Conservation (phyloP, 305 asterid species). For the Rubia peregrina region DNA sequence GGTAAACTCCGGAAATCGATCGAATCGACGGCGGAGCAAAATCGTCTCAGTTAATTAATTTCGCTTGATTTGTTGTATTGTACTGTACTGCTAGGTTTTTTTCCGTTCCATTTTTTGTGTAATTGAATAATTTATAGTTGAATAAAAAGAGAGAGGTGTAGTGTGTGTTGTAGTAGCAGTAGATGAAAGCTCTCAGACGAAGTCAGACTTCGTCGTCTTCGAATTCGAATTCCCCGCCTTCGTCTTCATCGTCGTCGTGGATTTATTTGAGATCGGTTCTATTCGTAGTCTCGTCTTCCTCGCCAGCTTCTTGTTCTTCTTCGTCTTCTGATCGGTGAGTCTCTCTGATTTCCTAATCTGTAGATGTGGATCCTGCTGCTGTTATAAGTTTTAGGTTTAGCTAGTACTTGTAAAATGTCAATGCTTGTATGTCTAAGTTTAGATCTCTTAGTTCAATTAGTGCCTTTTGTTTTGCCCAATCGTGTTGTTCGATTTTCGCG, state of each 20-base stretch:
- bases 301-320: constrained; percentile 56
- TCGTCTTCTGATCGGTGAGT: constrained; percentile 79
- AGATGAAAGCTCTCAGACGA: constrained; percentile 85
- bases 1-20: constrained; percentile 32
- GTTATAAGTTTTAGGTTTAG: constrained; percentile 8
- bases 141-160: not conserved
- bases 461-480: not conserved
- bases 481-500: constrained; percentile 3
- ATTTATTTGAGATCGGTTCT: constrained; percentile 90
- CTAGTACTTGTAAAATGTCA: not conserved
- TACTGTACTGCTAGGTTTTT: not conserved
- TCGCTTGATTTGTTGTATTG: not conserved
- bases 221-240: constrained; percentile 43
- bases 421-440: not conserved
- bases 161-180: constrained; percentile 22
- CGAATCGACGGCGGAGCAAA: not conserved
- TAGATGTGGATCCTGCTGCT: constrained; percentile 21
- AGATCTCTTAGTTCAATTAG: constrained; percentile 11
- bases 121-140: not conserved
- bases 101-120: not conserved
- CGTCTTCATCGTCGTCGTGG: constrained; percentile 64
- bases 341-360: not conserved
- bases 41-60: not conserved
- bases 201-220: constrained; percentile 74
- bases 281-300: constrained; percentile 64